Percentiles rank a stretch among this genome's conserved stretches.
Conservation (phyloP, 805 yeast species). For the Henningerozyma blattae region DNA sequence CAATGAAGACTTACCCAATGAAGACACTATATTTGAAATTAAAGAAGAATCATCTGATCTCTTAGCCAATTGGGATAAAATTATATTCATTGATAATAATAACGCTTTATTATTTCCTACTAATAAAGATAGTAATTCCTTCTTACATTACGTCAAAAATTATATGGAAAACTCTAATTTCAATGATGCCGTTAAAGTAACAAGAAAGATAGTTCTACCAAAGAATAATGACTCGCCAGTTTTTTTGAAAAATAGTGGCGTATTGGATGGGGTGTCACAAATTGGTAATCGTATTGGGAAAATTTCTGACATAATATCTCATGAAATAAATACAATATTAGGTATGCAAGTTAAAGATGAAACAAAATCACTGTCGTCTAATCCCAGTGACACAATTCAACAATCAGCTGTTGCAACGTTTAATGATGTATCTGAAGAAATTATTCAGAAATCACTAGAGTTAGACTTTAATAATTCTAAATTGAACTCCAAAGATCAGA, state of each 20-base stretch:
- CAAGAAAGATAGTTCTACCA: too few relatives aligned
- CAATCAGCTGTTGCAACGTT: slow-evolving; percentile 1
- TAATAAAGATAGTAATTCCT: background rate
- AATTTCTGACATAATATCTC: slow-evolving; percentile 1
- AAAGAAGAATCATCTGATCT: background rate
- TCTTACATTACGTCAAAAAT: background rate
- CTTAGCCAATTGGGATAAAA: background rate
- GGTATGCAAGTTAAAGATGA: background rate
- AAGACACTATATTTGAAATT: background rate
- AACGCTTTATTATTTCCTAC: background rate
- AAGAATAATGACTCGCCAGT: too few relatives aligned
- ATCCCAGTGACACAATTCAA: slow-evolving; percentile 1
- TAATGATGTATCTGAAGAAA: slow-evolving; percentile 13
- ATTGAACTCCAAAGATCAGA: slow-evolving; percentile 31
- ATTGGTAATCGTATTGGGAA: background rate
- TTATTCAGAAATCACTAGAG: slow-evolving; percentile 36
- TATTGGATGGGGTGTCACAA: too few relatives aligned
- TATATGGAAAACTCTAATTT: background rate
- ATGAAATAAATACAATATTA: background rate
- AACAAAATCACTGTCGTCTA: background rate
- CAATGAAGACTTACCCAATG: too few relatives aligned
- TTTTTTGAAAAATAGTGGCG: too few relatives aligned
- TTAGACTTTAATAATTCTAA: slow-evolving; percentile 34
- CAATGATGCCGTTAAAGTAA: too few relatives aligned
- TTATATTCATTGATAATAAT: background rate